These are phyloP conservation scores for Penicillium sp. DNA, from an alignment of 2,329 filamentous ascomycete species.

Conservation along the genomic window DNA sequence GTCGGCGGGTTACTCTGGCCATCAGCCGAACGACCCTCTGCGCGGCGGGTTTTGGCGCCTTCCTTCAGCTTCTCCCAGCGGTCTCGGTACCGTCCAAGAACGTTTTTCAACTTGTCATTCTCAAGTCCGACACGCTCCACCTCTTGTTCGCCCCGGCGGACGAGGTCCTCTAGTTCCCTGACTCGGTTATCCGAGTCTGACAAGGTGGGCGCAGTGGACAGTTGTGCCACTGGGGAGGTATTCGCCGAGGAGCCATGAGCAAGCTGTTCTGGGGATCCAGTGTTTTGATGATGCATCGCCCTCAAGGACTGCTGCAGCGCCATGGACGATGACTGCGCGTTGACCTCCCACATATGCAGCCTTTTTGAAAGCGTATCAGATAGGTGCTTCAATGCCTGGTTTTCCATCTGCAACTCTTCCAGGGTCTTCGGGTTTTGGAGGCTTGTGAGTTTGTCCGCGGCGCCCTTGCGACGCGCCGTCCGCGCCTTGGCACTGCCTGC, in stretches of 20 bases:
- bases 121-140: slow-evolving; percentile 62
- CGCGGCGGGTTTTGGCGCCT: slow-evolving; percentile 51
- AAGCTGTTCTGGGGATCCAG: slow-evolving; percentile 29
- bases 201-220: slow-evolving; percentile 17
- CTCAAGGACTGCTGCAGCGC: slow-evolving; percentile 79
- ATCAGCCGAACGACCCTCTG: slow-evolving; percentile 23
- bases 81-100: slow-evolving; percentile 58
- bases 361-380: slow-evolving; percentile 83
- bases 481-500: slow-evolving; percentile 42
- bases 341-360: slow-evolving; percentile 89
- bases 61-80: slow-evolving; percentile 69
- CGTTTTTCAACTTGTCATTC: slow-evolving; percentile 58
- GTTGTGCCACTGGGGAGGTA: slow-evolving; percentile 24
- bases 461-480: slow-evolving; percentile 15
- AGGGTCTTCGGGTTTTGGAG: slow-evolving; percentile 59
- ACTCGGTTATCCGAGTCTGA: slow-evolving; percentile 53
- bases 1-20: slow-evolving; percentile 11
- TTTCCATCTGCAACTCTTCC: slow-evolving; percentile 87
- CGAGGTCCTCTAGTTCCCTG: slow-evolving; percentile 65
- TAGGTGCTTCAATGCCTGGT: slow-evolving; percentile 77
- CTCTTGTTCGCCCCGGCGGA: slow-evolving; percentile 57
- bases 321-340: slow-evolving; percentile 80
- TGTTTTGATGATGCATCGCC: slow-evolving; percentile 45
- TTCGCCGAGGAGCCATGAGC: slow-evolving; percentile 32
- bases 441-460: slow-evolving; percentile 33